phyloP scores from a whole-genome alignment of 768 basidiomycete genomes.

The Calocera cornea region DNA sequence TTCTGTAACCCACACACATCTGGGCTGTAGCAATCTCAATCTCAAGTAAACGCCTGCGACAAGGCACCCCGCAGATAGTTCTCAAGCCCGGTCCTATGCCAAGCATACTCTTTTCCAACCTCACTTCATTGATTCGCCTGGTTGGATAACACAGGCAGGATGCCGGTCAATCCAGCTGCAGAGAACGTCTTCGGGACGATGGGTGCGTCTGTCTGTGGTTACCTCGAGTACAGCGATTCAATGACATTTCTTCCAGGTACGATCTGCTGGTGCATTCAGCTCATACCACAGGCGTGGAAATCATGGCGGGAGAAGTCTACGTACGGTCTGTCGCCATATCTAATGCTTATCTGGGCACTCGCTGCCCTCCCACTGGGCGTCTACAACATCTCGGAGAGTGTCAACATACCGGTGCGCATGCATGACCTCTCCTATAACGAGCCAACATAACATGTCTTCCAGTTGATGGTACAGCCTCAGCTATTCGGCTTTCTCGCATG shows the following conservation, averaged over 20 bases:
- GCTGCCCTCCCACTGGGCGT: constrained; percentile 49
- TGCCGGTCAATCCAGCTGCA: constrained; percentile 38
- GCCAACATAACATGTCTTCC: constrained; percentile 58
- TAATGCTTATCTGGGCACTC: constrained; percentile 58
- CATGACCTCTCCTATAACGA: constrained; percentile 22
- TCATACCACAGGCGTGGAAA: constrained; percentile 64
- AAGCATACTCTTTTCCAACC: not conserved
- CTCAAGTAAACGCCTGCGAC: too few species aligned
- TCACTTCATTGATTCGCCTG: not conserved
- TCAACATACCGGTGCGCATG: constrained; percentile 38
- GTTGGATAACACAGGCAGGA: constrained; percentile 14
- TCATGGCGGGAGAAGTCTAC: constrained; percentile 54
- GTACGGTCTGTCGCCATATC: constrained; percentile 49
- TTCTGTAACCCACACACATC: too few species aligned
- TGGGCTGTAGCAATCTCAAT: too few species aligned
- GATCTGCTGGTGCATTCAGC: constrained; percentile 40
- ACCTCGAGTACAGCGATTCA: not conserved
- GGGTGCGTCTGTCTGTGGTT: constrained; percentile 26
- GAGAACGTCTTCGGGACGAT: constrained; percentile 61
- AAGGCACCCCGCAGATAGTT: too few species aligned
- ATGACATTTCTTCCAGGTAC: constrained; percentile 32
- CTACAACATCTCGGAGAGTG: constrained; percentile 47
- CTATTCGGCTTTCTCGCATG: constrained; percentile 44
- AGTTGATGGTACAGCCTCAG: constrained; percentile 29
- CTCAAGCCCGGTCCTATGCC: not conserved